Evolutionary conservation across 176 grass and related monocot genomes (phyloP).

Genomic region (Cenchrus purpureus): DNA sequence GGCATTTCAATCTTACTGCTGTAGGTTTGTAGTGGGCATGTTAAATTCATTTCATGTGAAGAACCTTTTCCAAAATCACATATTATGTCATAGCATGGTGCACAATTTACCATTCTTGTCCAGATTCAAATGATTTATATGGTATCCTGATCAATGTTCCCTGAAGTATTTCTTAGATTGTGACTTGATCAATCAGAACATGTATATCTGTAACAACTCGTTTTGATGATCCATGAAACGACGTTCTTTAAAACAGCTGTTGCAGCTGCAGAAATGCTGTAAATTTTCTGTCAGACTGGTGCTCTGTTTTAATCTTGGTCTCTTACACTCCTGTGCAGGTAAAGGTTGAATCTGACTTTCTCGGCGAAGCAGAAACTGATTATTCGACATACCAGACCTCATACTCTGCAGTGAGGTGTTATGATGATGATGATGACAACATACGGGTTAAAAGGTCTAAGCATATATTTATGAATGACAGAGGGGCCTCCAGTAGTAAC

Average conservation of each 20-base stretch:
- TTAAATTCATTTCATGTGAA: conserved; percentile 4
- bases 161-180: neutral
- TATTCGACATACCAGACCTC: conserved; percentile 49
- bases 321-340: conserved; percentile 39
- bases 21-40: neutral
- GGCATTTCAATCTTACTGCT: conserved; percentile 23
- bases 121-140: conserved; percentile 17
- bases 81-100: neutral
- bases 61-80: neutral
- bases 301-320: conserved; percentile 22
- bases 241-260: neutral
- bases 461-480: conserved; percentile 46
- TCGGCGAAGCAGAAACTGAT: conserved; percentile 42
- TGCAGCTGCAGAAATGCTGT: conserved; percentile 22
- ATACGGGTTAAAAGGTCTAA: conserved; percentile 55
- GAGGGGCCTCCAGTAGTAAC: conserved; percentile 37
- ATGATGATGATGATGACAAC: conserved; percentile 27
- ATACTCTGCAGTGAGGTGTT: conserved; percentile 15
- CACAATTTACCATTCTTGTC: neutral
- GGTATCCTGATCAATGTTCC: neutral
- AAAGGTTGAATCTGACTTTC: conserved; percentile 48
- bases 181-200: conserved; percentile 16
- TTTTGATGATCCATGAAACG: conserved; percentile 8
- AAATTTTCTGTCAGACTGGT: conserved; percentile 15
- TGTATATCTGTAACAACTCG: conserved; percentile 1